A percentile compares a stretch with the other conserved stretches of the same genome.
phyloP scores from a whole-genome alignment of 192 early-diverging fungal genomes.

The Coemansia sp. region DNA sequence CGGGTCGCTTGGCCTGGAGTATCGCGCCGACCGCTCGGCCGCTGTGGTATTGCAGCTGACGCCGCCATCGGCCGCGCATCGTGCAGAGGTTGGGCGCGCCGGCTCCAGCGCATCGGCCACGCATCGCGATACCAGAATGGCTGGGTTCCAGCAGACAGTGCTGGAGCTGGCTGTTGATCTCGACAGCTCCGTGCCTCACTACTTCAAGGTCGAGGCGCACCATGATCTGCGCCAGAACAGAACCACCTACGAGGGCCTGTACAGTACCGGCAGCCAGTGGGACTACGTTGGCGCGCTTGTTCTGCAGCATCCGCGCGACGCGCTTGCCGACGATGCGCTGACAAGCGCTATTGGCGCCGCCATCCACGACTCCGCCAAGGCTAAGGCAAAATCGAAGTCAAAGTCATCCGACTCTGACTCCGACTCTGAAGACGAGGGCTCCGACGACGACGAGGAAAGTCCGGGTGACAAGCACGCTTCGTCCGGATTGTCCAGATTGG shows the following conservation, averaged over 20 bases:
- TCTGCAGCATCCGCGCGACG: slow-evolving; percentile 31
- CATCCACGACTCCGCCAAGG: neutral
- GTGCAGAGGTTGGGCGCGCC: slow-evolving; percentile 24
- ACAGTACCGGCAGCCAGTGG: slow-evolving; percentile 37
- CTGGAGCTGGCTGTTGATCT: slow-evolving; percentile 26
- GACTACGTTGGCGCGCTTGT: slow-evolving; percentile 45
- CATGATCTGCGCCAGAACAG: slow-evolving; percentile 41
- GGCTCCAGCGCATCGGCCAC: slow-evolving; percentile 15
- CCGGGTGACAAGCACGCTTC: neutral
- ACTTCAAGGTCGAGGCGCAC: slow-evolving; percentile 51
- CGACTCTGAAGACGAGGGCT: slow-evolving; percentile 5
- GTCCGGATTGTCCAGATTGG: no score
- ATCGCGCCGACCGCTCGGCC: slow-evolving; percentile 14
- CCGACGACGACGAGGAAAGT: slow-evolving; percentile 3
- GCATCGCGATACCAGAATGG: slow-evolving; percentile 17
- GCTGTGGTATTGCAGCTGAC: slow-evolving; percentile 36
- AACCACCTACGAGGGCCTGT: slow-evolving; percentile 48
- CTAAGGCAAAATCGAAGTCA: neutral
- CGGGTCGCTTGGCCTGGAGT: slow-evolving; percentile 39
- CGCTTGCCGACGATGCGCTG: neutral
- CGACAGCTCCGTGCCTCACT: slow-evolving; percentile 20
- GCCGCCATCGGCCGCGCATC: slow-evolving; percentile 24
- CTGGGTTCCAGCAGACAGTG: slow-evolving; percentile 25
- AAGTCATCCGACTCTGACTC: neutral
- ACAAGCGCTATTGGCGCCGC: neutral